Evolutionary conservation across 2,329 filamentous ascomycete species (phyloP).

Genomic region (Incumbomyces delicatus): DNA sequence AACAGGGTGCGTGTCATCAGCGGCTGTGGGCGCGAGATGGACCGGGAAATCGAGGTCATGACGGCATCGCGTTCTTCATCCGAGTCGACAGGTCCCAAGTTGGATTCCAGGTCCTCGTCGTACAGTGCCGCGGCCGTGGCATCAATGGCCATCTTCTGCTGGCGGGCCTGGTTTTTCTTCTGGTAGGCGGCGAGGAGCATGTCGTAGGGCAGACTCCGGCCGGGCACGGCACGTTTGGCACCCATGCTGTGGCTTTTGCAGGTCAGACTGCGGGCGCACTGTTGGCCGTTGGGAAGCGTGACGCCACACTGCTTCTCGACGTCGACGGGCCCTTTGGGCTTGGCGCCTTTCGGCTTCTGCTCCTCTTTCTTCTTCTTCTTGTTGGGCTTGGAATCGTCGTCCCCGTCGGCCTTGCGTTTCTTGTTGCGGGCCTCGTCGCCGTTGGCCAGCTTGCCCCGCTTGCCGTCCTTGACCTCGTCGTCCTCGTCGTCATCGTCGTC

Average conservation of each 20-base stretch:
- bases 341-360: conserved; percentile 69
- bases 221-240: conserved; percentile 78
- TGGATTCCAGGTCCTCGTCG: conserved; percentile 19
- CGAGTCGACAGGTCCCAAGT: conserved; percentile 62
- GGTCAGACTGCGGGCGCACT: conserved; percentile 78
- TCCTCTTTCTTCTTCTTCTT: conserved; percentile 95
- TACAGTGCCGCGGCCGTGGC: conserved; percentile 66
- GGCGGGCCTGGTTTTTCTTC: conserved; percentile 97
- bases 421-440: conserved; percentile 20
- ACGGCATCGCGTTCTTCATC: conserved; percentile 89
- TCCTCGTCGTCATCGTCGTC: conserved; percentile 36
- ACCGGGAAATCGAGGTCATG: conserved; percentile 62
- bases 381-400: conserved; percentile 57
- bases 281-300: conserved; percentile 69
- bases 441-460: conserved; percentile 17
- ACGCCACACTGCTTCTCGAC: conserved; percentile 93
- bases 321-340: conserved; percentile 85
- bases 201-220: conserved; percentile 79
- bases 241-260: conserved; percentile 97
- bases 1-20: conserved; percentile 55
- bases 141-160: conserved; percentile 92
- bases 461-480: conserved; percentile 43
- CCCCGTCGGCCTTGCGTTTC: conserved; percentile 24
- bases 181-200: conserved; percentile 82
- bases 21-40: conserved; percentile 62